A percentile compares a stretch with the other conserved stretches of the same genome.
phyloP scores from a whole-genome alignment of 208 protist genomes.

The Crithidia fasciculata region DNA sequence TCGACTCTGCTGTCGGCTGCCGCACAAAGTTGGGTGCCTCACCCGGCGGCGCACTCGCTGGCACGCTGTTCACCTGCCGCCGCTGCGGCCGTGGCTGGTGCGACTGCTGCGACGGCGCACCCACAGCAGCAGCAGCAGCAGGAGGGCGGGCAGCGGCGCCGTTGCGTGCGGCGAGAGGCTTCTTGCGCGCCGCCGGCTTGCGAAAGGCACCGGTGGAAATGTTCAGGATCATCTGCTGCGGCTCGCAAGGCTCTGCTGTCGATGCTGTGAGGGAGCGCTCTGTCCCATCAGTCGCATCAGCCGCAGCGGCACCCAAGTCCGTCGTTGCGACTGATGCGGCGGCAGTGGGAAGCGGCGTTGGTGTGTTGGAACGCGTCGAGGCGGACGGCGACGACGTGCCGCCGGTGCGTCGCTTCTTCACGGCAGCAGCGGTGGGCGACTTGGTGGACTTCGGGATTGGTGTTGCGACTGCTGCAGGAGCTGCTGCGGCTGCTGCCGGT shows the following conservation, averaged over 20 bases:
- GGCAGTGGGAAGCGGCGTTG: neutral
- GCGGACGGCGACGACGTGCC: conserved; percentile 13
- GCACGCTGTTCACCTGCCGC: conserved; percentile 25
- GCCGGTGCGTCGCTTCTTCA: neutral
- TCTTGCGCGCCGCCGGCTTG: conserved; percentile 17
- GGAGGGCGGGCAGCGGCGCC: neutral
- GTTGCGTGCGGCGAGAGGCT: conserved; percentile 9
- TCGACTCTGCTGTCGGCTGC: conserved; percentile 18
- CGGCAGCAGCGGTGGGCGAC: neutral
- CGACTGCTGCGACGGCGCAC: neutral
- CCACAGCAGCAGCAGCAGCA: neutral
- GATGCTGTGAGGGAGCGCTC: neutral
- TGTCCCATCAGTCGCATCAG: neutral
- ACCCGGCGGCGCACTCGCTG: neutral
- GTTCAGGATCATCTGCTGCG: conserved; percentile 31
- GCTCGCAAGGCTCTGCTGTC: conserved; percentile 6
- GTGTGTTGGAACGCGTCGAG: conserved; percentile 5
- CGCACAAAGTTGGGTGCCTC: conserved; percentile 24
- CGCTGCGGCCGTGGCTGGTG: neutral
- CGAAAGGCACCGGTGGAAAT: conserved; percentile 29
- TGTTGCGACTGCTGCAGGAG: too few relatives aligned
- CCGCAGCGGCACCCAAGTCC: neutral
- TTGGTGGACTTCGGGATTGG: neutral
- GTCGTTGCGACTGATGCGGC: neutral
- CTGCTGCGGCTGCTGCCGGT: neutral